Evolutionary conservation across 2,329 filamentous ascomycete genomes (phyloP), one percentile per base, ranked within the genome.

Genomic region (Diaporthe velutina): DNA sequence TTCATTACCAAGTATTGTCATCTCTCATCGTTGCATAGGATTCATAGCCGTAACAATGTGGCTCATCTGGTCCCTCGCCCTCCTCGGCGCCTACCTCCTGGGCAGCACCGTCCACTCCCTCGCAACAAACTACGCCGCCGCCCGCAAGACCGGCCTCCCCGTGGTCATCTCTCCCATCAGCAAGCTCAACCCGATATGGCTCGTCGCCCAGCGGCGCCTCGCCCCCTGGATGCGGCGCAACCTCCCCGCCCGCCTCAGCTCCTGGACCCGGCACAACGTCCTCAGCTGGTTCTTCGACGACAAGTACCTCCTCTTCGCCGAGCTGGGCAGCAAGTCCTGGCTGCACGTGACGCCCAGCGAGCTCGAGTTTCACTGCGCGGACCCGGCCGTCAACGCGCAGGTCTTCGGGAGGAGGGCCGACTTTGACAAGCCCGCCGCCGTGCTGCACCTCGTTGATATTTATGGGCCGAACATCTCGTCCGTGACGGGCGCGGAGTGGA

Each of bases 361-460:
- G 25, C 12, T 45, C 17, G 68, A 71, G 35, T 25, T 71, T 17
- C 68, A 71, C 68, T 55, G 33, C 33, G 52, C 54, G 52, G 68
- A 71, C 52, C 68, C 68, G 35, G 68, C 48, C 50, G 68, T 71
- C 33, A 71, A 58, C 68, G 68, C 68, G 52, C 68, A 71, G 38
- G 54, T 71, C 2, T 57, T 71, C 12, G 38, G 9, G 0, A 19
- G 68, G 3, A 8, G 68, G 3, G 17, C 2, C 0, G 52, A 58
- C 52, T 71, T 71, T 2, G 70, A 71, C 40, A 71, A 60, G 55
- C 70, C 70, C 4, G 12, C 28, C 30, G 40, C 50, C 25, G 42
- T 71, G n/a, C 42, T 71, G 22, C 25, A 52, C 9, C 13, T 58
- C 22, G 70, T 60, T 17, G 52, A 54, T 25, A 71, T 71, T 19